Percentiles rank a stretch among this genome's conserved stretches.
These are phyloP conservation scores for Penicillium sp. DNA, from an alignment of 2,329 filamentous ascomycete genomes.

Conservation along the genomic window DNA sequence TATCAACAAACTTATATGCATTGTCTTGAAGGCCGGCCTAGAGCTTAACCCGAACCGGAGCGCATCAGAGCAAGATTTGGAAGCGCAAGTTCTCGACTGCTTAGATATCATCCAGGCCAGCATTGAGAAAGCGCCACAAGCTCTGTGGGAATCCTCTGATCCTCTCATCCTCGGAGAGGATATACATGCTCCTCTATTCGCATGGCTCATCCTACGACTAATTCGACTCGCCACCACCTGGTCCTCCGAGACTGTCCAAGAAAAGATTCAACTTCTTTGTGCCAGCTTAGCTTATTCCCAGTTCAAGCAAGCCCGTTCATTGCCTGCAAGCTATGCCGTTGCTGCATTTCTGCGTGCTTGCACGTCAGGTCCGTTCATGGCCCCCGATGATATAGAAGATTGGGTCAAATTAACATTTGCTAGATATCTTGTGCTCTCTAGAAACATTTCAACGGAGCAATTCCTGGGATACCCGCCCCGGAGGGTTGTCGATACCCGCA, in stretches of 20 bases:
- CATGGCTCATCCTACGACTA: slow-evolving; percentile 48
- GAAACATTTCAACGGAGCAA: slow-evolving; percentile 25
- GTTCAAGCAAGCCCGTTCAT: slow-evolving; percentile 27
- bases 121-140: slow-evolving; percentile 61
- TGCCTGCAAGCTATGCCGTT: slow-evolving; percentile 24
- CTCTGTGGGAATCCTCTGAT: slow-evolving; percentile 58
- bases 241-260: slow-evolving; percentile 35
- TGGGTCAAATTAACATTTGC: slow-evolving; percentile 13
- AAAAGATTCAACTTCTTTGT: slow-evolving; percentile 32
- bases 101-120: slow-evolving; percentile 68
- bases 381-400: not conserved
- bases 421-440: slow-evolving; percentile 42
- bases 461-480: slow-evolving; percentile 2
- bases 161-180: slow-evolving; percentile 47
- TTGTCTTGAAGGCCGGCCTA: slow-evolving; percentile 70
- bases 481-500: slow-evolving; percentile 22
- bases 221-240: slow-evolving; percentile 41
- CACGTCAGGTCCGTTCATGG: slow-evolving; percentile 30
- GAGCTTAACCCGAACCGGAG: slow-evolving; percentile 52
- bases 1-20: slow-evolving; percentile 76
- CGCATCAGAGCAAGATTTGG: slow-evolving; percentile 46
- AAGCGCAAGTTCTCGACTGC: slow-evolving; percentile 51
- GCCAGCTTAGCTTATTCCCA: slow-evolving; percentile 27
- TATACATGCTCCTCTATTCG: slow-evolving; percentile 43
- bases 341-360: slow-evolving; percentile 29